Conservation (phyloP, 768 basidiomycete genomes). For the Lentinula detonsa region DNA sequence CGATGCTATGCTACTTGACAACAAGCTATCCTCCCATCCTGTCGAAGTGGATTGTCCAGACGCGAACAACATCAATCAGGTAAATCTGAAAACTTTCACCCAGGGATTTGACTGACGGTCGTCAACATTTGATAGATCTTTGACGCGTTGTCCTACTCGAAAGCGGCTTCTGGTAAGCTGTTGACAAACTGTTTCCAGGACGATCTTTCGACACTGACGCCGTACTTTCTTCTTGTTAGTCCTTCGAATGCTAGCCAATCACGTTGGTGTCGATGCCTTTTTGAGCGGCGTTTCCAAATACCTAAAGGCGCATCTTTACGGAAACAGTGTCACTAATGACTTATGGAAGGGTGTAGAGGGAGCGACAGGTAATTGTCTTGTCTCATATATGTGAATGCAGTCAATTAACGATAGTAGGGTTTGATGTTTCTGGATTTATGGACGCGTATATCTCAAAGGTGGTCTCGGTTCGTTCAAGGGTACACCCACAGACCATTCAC, state of each 20-base stretch:
- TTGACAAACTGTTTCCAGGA: background rate
- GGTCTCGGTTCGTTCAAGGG: background rate
- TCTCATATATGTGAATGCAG: no score
- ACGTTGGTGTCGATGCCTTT: slow-evolving; percentile 87
- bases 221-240: slow-evolving; percentile 33
- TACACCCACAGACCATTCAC: background rate
- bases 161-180: slow-evolving; percentile 64
- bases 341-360: slow-evolving; percentile 82
- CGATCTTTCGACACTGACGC: background rate
- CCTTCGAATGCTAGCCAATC: slow-evolving; percentile 88
- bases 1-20: slow-evolving; percentile 75
- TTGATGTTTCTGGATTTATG: slow-evolving; percentile 78
- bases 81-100: slow-evolving; percentile 13
- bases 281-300: slow-evolving; percentile 86
- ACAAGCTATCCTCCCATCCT: slow-evolving; percentile 84
- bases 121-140: slow-evolving; percentile 59
- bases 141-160: slow-evolving; percentile 82
- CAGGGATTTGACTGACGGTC: background rate
- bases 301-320: slow-evolving; percentile 82
- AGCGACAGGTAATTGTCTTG: slow-evolving; percentile 46
- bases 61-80: slow-evolving; percentile 78
- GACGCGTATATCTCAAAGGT: slow-evolving; percentile 88
- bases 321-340: slow-evolving; percentile 79
- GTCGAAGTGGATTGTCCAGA: slow-evolving; percentile 90
- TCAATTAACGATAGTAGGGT: slow-evolving; percentile 22